Base-by-base conservation (phyloP, 495 filamentous ascomycete species). In the Penicillium riverlandense region DNA sequence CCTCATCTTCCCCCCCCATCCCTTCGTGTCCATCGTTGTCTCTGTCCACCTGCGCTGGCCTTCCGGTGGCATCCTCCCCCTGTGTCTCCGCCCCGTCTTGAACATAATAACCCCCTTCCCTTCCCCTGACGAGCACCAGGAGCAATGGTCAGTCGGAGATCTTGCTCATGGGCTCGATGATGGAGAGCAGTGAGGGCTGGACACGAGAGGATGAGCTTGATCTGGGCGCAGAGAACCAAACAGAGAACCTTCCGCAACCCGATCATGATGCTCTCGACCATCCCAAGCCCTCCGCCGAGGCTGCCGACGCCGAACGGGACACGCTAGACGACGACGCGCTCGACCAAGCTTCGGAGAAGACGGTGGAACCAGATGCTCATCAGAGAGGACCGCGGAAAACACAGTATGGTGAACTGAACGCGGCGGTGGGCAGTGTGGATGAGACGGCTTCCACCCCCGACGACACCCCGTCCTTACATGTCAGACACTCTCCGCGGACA, bases 391-490 rank as follows among this genome's bases (percentile, higher is more conserved):
- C 54, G 40, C 55, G 29, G 53, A 50, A 38, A 35, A 46, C 22
- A 41, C 48, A 30, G 50, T 58, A 29, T 45, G 53, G 32, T 6
- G 22, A 22, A 22, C 22, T 22, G 6, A 22, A 2, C 2, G 49
- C 44, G 29, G 56, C 34, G 22, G 40, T 53, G 27, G 59, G 50
- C n/a, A 70, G 68, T 51, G 47, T 69, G 52, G 72, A 75, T 50
- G 75, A 66, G 40, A 71, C 70, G 8, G 53, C 80, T 35, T 92
- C 87, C 2, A 84, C 79, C 11, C 88, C 90, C 11, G 91, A 96
- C 55, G 90, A 96, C 64, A 84, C 87, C 4, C 90, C 89, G 11
- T 96, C 92, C 11, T 57, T 94, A 40, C 88, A 89, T 68, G 90
- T 95, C 69, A 58, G 57, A 52, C n/a, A 31, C 30, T 32, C 45